Evolutionary conservation across 2,329 filamentous ascomycete species (phyloP).

Genomic region (Aspergillus sp.): DNA sequence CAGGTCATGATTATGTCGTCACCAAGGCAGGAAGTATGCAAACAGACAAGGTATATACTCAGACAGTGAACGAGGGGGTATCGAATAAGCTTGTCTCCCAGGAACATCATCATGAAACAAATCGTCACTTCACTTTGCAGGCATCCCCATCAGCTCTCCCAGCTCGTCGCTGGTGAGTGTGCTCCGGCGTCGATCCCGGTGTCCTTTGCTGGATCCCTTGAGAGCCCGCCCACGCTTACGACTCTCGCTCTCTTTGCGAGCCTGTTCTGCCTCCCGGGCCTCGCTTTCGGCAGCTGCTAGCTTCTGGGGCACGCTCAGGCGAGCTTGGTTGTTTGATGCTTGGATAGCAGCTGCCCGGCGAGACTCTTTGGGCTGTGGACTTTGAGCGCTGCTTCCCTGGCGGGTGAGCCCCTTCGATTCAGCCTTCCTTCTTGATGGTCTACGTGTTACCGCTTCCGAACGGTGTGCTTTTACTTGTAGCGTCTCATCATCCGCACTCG

Average conservation of each 20-base stretch:
- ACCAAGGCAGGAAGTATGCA: not conserved
- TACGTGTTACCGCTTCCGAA: slow-evolving; percentile 32
- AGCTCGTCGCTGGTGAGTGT: slow-evolving; percentile 49
- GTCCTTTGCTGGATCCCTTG: slow-evolving; percentile 29
- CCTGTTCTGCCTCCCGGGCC: slow-evolving; percentile 41
- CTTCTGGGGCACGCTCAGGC: slow-evolving; percentile 45
- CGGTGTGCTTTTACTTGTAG: slow-evolving; percentile 37
- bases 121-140: slow-evolving; percentile 13
- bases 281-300: slow-evolving; percentile 47
- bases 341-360: slow-evolving; percentile 12
- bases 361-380: not conserved
- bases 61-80: slow-evolving; percentile 9
- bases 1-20: slow-evolving; percentile 2
- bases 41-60: slow-evolving; percentile 6
- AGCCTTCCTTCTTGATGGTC: slow-evolving; percentile 28
- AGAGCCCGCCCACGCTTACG: slow-evolving; percentile 38
- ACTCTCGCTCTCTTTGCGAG: slow-evolving; percentile 36
- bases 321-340: slow-evolving; percentile 17
- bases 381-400: slow-evolving; percentile 28
- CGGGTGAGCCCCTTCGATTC: slow-evolving; percentile 30
- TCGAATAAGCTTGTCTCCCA: slow-evolving; percentile 2
- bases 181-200: slow-evolving; percentile 41
- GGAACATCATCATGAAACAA: slow-evolving; percentile 1
- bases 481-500: slow-evolving; percentile 35
- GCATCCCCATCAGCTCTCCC: slow-evolving; percentile 41